These are phyloP conservation scores for Leptodontidium sp. DNA, from an alignment of 2,329 filamentous ascomycete genomes.

Conservation along the genomic window DNA sequence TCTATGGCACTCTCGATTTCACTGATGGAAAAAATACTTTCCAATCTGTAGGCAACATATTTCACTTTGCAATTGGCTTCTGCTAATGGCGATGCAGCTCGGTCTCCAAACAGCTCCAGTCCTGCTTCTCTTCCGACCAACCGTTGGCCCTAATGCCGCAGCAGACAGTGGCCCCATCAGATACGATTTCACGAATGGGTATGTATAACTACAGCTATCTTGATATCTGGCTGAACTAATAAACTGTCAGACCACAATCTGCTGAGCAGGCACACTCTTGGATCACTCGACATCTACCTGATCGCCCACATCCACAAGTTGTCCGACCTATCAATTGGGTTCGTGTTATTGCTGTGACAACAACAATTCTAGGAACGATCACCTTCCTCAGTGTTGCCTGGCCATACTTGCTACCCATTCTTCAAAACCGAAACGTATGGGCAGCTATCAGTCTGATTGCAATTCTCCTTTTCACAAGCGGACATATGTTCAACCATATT, in stretches of 20 bases:
- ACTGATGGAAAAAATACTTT: conserved; percentile 83
- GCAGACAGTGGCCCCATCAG: conserved; percentile 73
- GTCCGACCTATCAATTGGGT: conserved; percentile 88
- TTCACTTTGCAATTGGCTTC: conserved; percentile 12
- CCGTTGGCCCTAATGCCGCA: conserved; percentile 80
- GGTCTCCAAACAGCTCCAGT: conserved; percentile 94
- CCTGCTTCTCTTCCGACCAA: conserved; percentile 86
- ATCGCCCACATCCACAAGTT: conserved; percentile 78
- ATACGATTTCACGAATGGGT: conserved; percentile 88
- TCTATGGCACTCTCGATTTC: conserved; percentile 91
- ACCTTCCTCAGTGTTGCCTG: conserved; percentile 76
- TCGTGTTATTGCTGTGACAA: conserved; percentile 72
- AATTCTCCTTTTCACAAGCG: conserved; percentile 92
- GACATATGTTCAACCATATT: conserved; percentile 99
- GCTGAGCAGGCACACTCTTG: conserved; percentile 83
- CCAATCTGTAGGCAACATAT: conserved; percentile 70
- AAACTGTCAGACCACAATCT: conserved; percentile 65
- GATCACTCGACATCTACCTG: conserved; percentile 81
- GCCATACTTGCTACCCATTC: conserved; percentile 80
- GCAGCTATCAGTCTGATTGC: conserved; percentile 86
- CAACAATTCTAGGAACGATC: conserved; percentile 72
- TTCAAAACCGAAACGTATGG: conserved; percentile 95
- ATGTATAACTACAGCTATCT: conserved; percentile 46
- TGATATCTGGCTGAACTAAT: conserved; percentile 12
- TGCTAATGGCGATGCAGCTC: conserved; percentile 63